These are phyloP conservation scores for Aspergillus hiratsukae DNA, from an alignment of 2,329 filamentous ascomycete species.

Conservation along the genomic window DNA sequence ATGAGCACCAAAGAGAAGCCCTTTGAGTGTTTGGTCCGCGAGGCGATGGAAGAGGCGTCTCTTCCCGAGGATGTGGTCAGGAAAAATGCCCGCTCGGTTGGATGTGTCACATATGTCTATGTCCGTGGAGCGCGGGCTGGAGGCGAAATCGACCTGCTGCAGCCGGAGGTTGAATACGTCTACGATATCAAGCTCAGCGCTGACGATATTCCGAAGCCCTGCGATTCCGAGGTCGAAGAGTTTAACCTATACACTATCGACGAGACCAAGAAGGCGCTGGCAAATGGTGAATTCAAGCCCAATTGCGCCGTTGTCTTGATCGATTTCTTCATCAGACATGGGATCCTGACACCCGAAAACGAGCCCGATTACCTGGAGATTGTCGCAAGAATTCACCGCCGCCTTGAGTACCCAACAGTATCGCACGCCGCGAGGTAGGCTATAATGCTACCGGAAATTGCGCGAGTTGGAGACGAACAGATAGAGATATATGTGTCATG, in stretches of 20 bases:
- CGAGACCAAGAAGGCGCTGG: slow-evolving; percentile 68
- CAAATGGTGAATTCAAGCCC: slow-evolving; percentile 77
- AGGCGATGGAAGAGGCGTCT: slow-evolving; percentile 84
- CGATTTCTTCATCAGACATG: slow-evolving; percentile 86
- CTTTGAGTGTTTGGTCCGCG: slow-evolving; percentile 76
- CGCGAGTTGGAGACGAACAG: not conserved
- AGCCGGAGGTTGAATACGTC: slow-evolving; percentile 87
- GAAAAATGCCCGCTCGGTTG: slow-evolving; percentile 53
- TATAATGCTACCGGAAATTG: not conserved
- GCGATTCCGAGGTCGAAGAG: slow-evolving; percentile 82
- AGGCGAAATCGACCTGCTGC: slow-evolving; percentile 75
- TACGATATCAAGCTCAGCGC: slow-evolving; percentile 78
- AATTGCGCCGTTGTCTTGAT: slow-evolving; percentile 82
- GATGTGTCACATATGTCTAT: slow-evolving; percentile 80
- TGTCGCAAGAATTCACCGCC: slow-evolving; percentile 67
- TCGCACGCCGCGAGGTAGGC: slow-evolving; percentile 21
- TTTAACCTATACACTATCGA: slow-evolving; percentile 75
- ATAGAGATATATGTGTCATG: slow-evolving; percentile 15
- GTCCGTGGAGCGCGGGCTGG: slow-evolving; percentile 70
- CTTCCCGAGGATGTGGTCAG: slow-evolving; percentile 67
- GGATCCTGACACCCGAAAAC: slow-evolving; percentile 71
- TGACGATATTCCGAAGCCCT: slow-evolving; percentile 66
- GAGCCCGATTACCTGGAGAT: slow-evolving; percentile 78
- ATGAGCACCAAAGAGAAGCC: slow-evolving; percentile 76
- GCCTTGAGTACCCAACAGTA: slow-evolving; percentile 73